Evolutionary conservation across 345 rosid genomes (phyloP), one percentile per base, ranked within the genome.

Genomic region (Euphorbia peplus): DNA sequence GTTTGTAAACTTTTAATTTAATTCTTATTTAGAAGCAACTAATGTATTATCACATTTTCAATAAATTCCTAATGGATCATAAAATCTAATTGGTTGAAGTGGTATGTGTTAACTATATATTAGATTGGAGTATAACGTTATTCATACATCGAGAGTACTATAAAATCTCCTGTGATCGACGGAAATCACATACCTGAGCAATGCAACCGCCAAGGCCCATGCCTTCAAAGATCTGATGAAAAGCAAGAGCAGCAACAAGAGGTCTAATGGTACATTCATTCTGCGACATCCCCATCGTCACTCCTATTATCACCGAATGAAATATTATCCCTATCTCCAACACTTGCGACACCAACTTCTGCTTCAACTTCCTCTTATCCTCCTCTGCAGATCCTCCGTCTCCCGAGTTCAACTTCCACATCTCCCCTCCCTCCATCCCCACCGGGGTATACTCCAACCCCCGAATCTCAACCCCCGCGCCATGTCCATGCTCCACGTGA

Each of bases 121-220:
- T n/a, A n/a, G n/a, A n/a, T n/a, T n/a, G n/a, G n/a, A n/a, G n/a
- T n/a, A n/a, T n/a, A n/a, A n/a, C n/a, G n/a, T n/a, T n/a, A n/a
- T n/a, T n/a, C n/a, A n/a, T n/a, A n/a, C n/a, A n/a, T n/a, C n/a
- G n/a, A n/a, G n/a, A n/a, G n/a, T n/a, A n/a, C n/a, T n/a, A n/a
- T n/a, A n/a, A n/a, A n/a, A n/a, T n/a, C n/a, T n/a, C n/a, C n/a
- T n/a, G n/a, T n/a, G n/a, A n/a, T n/a, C n/a, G n/a, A n/a, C n/a
- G n/a, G n/a, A n/a, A n/a, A n/a, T n/a, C n/a, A n/a, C n/a, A 59
- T 77, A 93, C 98, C 97, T 91, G 98, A 62, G 96, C 98, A 55
- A 93, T 91, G 89, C 98, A 93, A 64, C 98, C 98, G 52, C 98
- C 98, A 41, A 93, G 98, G 4, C 96, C 98, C 82, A 93, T 85